Percentiles rank a stretch among this genome's conserved stretches.
These are phyloP conservation scores for Penicillium sp. DNA, from an alignment of 2,329 filamentous ascomycete genomes.

Conservation along the genomic window DNA sequence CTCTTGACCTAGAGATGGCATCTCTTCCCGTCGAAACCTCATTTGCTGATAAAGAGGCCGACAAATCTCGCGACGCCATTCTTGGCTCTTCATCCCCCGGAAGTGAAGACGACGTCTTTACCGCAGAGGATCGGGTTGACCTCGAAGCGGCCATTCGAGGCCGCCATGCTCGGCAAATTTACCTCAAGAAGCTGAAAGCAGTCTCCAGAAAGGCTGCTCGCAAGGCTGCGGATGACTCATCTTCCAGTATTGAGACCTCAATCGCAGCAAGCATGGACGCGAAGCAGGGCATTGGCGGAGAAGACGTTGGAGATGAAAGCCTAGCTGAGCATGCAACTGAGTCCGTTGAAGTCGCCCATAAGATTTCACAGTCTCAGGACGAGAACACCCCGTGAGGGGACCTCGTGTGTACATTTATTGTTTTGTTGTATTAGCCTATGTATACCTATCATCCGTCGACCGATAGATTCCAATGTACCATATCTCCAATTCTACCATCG, in stretches of 20 bases:
- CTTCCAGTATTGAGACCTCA: neutral
- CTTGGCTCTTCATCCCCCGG: neutral
- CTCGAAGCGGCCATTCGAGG: constrained; percentile 4
- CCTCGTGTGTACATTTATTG: constrained; percentile 6
- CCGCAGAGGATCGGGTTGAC: constrained; percentile 8
- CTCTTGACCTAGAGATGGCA: neutral
- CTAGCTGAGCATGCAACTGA: neutral
- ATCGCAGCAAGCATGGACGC: neutral
- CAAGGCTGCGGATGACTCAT: neutral
- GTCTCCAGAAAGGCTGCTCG: neutral
- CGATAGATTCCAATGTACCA: constrained; percentile 8
- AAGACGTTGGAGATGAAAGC: neutral
- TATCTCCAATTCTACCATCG: constrained; percentile 3
- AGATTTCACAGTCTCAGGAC: neutral
- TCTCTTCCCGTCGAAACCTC: neutral
- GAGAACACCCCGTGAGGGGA: neutral
- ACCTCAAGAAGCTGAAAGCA: neutral
- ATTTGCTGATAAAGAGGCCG: neutral
- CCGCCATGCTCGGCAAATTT: neutral
- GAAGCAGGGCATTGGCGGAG: neutral
- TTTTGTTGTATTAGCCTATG: constrained; percentile 10
- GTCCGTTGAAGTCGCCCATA: neutral
- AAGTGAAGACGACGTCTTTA: neutral
- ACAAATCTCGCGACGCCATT: neutral
- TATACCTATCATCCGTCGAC: constrained; percentile 6